Conservation (phyloP, 2,329 filamentous ascomycete species). For the Pseudopithomyces chartarum region DNA sequence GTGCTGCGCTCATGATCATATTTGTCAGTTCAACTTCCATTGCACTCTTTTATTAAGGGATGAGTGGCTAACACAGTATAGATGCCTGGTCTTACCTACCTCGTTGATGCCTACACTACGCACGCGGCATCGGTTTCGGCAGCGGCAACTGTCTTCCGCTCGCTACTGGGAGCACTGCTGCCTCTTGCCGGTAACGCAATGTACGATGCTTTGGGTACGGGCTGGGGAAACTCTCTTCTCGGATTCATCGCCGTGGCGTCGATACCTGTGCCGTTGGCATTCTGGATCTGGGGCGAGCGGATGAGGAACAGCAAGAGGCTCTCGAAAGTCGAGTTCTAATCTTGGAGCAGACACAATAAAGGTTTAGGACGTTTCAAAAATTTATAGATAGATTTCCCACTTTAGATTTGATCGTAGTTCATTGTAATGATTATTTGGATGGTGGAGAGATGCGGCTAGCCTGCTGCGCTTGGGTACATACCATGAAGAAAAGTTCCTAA, state of each 20-base stretch:
- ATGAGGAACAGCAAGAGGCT: slow-evolving; percentile 3
- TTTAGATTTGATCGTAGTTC: background rate
- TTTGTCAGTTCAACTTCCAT: background rate
- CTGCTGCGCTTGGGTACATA: background rate
- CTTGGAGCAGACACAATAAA: background rate
- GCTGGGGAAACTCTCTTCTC: slow-evolving; percentile 29
- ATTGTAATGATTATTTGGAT: background rate
- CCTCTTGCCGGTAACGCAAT: slow-evolving; percentile 36
- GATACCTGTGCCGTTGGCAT: slow-evolving; percentile 16
- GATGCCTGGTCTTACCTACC: slow-evolving; percentile 27
- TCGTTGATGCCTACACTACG: slow-evolving; percentile 38
- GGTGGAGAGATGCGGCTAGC: background rate
- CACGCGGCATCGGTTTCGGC: slow-evolving; percentile 39
- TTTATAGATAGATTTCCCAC: background rate
- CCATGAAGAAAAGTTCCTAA: too few relatives aligned
- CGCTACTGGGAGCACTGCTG: slow-evolving; percentile 31
- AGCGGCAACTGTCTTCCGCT: slow-evolving; percentile 36
- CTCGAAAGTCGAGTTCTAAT: slow-evolving; percentile 3
- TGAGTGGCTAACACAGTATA: background rate
- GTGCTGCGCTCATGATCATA: background rate
- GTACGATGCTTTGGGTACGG: slow-evolving; percentile 31
- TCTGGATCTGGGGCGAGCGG: slow-evolving; percentile 19
- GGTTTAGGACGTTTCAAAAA: too few relatives aligned
- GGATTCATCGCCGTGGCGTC: slow-evolving; percentile 27
- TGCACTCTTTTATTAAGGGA: background rate